A percentile compares a stretch with the other conserved stretches of the same genome.
Conservation (phyloP, 2,329 filamentous ascomycete genomes). For the Aureobasidium zeae region DNA sequence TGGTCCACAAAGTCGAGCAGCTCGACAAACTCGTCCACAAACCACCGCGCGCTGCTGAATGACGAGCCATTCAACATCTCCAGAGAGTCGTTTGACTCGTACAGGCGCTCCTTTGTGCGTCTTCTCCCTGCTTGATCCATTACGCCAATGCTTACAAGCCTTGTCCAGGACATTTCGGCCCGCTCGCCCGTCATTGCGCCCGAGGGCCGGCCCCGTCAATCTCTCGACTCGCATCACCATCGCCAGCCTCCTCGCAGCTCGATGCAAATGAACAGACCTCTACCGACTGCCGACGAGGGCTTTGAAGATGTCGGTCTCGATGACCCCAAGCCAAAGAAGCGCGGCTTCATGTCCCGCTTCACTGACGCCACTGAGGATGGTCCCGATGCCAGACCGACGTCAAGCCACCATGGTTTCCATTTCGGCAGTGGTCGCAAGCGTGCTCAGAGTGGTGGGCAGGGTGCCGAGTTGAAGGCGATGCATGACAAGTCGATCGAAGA, state of each 20-base stretch:
- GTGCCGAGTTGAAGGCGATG: conserved; percentile 62
- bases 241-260: conserved; percentile 34
- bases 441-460: conserved; percentile 59
- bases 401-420: conserved; percentile 34
- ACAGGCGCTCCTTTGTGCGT: conserved; percentile 86
- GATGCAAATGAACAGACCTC: conserved; percentile 26
- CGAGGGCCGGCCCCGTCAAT: conserved; percentile 56
- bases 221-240: conserved; percentile 63
- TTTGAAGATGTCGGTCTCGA: conserved; percentile 92
- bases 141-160: conserved; percentile 1
- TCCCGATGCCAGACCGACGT: conserved; percentile 35
- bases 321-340: conserved; percentile 64
- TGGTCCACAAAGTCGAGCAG: conserved; percentile 53
- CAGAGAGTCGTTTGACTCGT: conserved; percentile 93
- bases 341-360: conserved; percentile 72
- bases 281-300: conserved; percentile 47
- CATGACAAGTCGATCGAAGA: conserved; percentile 9
- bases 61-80: conserved; percentile 94
- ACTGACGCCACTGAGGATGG: conserved; percentile 45
- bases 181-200: conserved; percentile 61
- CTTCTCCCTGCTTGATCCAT: neutral
- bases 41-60: conserved; percentile 56
- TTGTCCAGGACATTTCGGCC: conserved; percentile 72
- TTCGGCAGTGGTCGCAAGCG: conserved; percentile 59
- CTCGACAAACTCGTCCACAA: conserved; percentile 44